Evolutionary conservation across 371 early-diverging fungal genomes (phyloP).

Genomic region (Mucor indicus): DNA sequence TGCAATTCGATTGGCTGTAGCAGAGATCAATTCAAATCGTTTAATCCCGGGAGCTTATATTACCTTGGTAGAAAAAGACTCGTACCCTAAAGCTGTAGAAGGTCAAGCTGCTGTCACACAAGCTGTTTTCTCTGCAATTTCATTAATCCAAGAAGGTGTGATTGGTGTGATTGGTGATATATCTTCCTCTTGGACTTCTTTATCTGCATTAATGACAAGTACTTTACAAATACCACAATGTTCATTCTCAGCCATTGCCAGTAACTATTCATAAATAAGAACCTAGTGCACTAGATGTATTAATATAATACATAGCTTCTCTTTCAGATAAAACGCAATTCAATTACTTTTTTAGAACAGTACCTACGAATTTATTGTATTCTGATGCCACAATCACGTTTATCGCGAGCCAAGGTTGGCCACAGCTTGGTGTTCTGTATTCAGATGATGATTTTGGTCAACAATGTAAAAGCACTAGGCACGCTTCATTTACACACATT

Average conservation of each 20-base stretch:
- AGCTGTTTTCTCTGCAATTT: slow-evolving; percentile 55
- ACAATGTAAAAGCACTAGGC: slow-evolving; percentile 31
- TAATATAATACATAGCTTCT: slow-evolving; percentile 31
- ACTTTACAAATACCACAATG: slow-evolving; percentile 63
- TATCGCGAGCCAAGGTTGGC: slow-evolving; percentile 54
- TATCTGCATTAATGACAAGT: slow-evolving; percentile 57
- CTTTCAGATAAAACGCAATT: slow-evolving; percentile 57
- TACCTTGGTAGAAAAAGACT: slow-evolving; percentile 56
- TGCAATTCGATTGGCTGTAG: slow-evolving; percentile 55
- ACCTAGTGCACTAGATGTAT: neutral
- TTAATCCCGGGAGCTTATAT: slow-evolving; percentile 60
- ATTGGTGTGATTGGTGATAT: slow-evolving; percentile 60
- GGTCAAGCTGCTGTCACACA: slow-evolving; percentile 46
- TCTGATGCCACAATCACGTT: slow-evolving; percentile 53
- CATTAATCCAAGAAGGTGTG: slow-evolving; percentile 55
- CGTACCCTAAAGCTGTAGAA: slow-evolving; percentile 48
- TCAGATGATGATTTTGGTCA: slow-evolving; percentile 52
- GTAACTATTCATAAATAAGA: slow-evolving; percentile 24
- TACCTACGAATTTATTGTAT: slow-evolving; percentile 52
- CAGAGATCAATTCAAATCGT: slow-evolving; percentile 52
- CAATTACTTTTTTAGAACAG: slow-evolving; percentile 56
- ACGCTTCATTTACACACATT: neutral
- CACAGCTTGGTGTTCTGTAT: slow-evolving; percentile 48
- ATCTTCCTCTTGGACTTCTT: slow-evolving; percentile 56
- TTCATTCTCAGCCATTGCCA: slow-evolving; percentile 57